phyloP scores from a whole-genome alignment of 306 rosid genomes.

The Prosopis cineraria region DNA sequence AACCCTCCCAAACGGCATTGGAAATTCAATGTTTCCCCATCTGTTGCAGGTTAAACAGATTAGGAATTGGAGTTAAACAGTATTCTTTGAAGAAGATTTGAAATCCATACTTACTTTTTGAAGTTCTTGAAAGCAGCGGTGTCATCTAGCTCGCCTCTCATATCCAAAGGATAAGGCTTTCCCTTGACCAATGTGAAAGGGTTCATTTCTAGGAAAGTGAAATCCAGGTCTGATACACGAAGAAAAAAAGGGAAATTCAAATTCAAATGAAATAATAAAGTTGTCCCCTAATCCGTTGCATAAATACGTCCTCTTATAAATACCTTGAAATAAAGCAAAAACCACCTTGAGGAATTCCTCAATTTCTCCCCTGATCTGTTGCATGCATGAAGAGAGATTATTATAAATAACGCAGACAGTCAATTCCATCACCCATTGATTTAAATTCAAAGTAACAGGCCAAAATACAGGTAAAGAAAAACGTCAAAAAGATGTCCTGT shows the following conservation, averaged over 20 bases:
- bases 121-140: slow-evolving; percentile 97
- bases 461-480: slow-evolving; percentile 6
- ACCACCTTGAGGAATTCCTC: slow-evolving; percentile 77
- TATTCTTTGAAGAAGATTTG: slow-evolving; percentile 9
- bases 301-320: slow-evolving; percentile 18
- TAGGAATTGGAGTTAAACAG: neutral
- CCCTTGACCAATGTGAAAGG: slow-evolving; percentile 86
- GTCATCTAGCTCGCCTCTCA: slow-evolving; percentile 99
- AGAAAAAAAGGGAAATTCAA: neutral
- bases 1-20: slow-evolving; percentile 96
- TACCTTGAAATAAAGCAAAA: slow-evolving; percentile 87
- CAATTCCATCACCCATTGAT: slow-evolving; percentile 4
- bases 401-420: slow-evolving; percentile 23
- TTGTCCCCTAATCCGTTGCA: no score
- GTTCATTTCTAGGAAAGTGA: slow-evolving; percentile 97
- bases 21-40: slow-evolving; percentile 88
- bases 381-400: slow-evolving; percentile 22
- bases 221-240: slow-evolving; percentile 77
- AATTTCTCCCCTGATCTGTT: slow-evolving; percentile 80
- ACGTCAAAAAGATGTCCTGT: slow-evolving; percentile 1
- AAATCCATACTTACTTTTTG: slow-evolving; percentile 63
- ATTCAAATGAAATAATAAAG: slow-evolving; percentile 3
- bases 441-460: slow-evolving; percentile 15
- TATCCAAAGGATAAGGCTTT: slow-evolving; percentile 98
- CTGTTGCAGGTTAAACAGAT: slow-evolving; percentile 39